Percentiles rank a stretch among this genome's conserved stretches.
Evolutionary conservation across 345 rosid species (phyloP).

Genomic region (Raphanus sativus): DNA sequence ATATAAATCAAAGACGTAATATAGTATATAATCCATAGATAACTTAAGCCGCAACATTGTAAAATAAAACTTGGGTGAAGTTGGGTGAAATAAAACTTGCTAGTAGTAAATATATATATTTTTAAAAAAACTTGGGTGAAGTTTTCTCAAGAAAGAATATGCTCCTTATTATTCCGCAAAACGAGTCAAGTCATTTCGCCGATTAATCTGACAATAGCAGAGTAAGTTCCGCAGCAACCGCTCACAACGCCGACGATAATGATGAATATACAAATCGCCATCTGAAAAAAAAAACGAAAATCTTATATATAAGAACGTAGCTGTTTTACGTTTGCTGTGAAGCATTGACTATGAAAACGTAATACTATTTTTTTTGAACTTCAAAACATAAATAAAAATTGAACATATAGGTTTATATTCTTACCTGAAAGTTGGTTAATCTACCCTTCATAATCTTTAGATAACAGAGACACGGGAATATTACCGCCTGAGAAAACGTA

Average conservation of each 20-base stretch:
- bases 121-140: not conserved
- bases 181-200: constrained; percentile 5
- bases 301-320: no score
- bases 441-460: constrained; percentile 47
- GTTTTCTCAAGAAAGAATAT: not conserved
- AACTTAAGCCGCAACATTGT: not conserved
- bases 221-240: constrained; percentile 59
- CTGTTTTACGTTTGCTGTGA: not conserved
- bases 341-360: not conserved
- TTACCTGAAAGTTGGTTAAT: constrained; percentile 56
- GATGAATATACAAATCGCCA: constrained; percentile 43
- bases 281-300: constrained; percentile 38
- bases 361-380: not conserved
- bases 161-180: not conserved
- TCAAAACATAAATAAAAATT: not conserved
- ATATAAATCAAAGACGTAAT: not conserved
- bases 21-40: not conserved
- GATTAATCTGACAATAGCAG: constrained; percentile 52
- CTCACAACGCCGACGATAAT: constrained; percentile 47
- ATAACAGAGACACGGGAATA: constrained; percentile 74
- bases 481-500: constrained; percentile 47
- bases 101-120: not conserved
- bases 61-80: not conserved
- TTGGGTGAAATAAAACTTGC: not conserved
- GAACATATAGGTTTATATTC: not conserved